Evolutionary conservation across 2,329 filamentous ascomycete genomes (phyloP).

Genomic region (Neobulgaria alba): DNA sequence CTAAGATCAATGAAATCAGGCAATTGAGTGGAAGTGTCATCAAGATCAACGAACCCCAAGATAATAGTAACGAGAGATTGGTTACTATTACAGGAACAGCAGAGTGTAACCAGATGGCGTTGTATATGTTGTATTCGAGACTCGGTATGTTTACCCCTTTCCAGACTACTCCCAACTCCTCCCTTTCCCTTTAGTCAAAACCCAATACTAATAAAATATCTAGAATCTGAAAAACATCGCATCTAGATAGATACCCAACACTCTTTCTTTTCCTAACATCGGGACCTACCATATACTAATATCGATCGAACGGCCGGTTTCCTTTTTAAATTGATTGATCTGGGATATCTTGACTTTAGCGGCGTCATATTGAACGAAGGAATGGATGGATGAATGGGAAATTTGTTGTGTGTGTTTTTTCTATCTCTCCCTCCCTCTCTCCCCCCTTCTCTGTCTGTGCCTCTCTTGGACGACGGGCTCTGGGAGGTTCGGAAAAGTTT

Average conservation of each 20-base stretch:
- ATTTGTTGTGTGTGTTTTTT: neutral
- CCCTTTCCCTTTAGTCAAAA: no score
- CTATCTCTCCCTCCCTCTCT: no score
- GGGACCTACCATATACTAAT: no score
- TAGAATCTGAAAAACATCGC: constrained; percentile 71
- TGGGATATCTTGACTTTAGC: no score
- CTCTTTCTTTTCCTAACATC: neutral
- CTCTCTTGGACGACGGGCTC: no score
- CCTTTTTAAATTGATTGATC: neutral
- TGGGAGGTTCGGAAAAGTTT: no score
- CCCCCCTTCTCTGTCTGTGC: neutral
- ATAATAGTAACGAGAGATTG: constrained; percentile 95
- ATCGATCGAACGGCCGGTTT: no score
- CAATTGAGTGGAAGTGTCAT: constrained; percentile 96
- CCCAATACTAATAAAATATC: no score
- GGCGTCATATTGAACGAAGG: neutral
- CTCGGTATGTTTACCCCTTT: constrained; percentile 55
- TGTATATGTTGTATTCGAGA: constrained; percentile 98
- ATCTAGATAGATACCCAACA: constrained; percentile 36
- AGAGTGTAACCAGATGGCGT: constrained; percentile 98
- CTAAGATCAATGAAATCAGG: constrained; percentile 98
- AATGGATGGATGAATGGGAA: neutral
- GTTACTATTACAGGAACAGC: constrained; percentile 97
- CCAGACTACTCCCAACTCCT: constrained; percentile 3
- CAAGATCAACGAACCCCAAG: constrained; percentile 99